Percentiles rank a stretch among this genome's conserved stretches.
Conservation (phyloP, 1,284 basidiomycete species). For the Schizopora paradoxa region DNA sequence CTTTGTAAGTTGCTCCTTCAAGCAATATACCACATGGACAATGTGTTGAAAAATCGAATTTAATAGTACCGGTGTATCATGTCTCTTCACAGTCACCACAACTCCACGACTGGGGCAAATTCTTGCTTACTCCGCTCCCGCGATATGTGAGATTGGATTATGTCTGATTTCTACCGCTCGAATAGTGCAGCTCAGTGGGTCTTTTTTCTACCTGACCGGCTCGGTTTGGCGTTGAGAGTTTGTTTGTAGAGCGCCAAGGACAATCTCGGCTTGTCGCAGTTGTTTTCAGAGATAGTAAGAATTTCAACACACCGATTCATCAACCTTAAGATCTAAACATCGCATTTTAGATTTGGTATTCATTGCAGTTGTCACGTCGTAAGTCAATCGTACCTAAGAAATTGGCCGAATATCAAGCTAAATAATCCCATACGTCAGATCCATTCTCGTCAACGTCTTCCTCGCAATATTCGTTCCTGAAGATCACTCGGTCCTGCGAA, state of each 20-base stretch:
- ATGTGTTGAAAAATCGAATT: not conserved
- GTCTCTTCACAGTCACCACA: not conserved
- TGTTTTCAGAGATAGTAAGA: not conserved
- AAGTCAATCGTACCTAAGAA: too few relatives aligned
- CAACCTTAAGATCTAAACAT: not conserved
- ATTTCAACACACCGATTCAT: not conserved
- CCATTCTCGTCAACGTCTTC: too few relatives aligned
- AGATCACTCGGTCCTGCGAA: too few relatives aligned
- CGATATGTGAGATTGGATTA: not conserved
- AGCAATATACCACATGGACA: too few relatives aligned
- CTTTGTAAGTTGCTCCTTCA: not conserved
- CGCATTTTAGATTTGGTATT: too few relatives aligned
- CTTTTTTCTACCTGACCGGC: not conserved
- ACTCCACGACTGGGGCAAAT: not conserved
- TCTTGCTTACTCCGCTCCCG: not conserved
- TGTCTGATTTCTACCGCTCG: not conserved
- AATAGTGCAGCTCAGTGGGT: not conserved
- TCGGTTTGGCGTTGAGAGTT: not conserved
- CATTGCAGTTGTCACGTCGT: not conserved
- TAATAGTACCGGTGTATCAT: not conserved
- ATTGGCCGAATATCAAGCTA: too few relatives aligned
- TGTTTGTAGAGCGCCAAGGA: not conserved
- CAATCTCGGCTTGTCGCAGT: not conserved
- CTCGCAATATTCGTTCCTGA: too few relatives aligned
- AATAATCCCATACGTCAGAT: too few relatives aligned